Evolutionary conservation across 202 grass and related monocot species (phyloP).

Genomic region (Saccharum hybrid): DNA sequence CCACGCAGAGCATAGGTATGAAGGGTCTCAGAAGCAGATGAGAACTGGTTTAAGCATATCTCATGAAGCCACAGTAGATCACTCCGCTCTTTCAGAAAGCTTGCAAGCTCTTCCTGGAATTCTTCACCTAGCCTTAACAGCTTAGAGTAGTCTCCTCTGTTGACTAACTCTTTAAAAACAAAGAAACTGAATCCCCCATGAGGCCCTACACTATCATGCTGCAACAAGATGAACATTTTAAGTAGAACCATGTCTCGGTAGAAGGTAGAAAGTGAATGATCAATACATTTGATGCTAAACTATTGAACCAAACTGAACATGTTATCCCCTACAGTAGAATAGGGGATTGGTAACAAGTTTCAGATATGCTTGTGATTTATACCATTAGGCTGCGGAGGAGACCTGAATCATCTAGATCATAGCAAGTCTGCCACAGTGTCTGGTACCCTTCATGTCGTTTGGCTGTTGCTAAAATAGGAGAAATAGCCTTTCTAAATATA

Average conservation of each 20-base stretch:
- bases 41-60: constrained; percentile 81
- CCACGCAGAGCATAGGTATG: constrained; percentile 63
- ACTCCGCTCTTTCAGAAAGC: constrained; percentile 81
- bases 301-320: constrained; percentile 17
- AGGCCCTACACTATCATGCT: constrained; percentile 92
- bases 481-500: constrained; percentile 86
- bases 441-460: constrained; percentile 92
- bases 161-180: constrained; percentile 79
- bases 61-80: constrained; percentile 89
- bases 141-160: constrained; percentile 63
- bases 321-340: constrained; percentile 37
- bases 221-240: constrained; percentile 56
- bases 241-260: constrained; percentile 39
- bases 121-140: constrained; percentile 96
- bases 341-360: constrained; percentile 17
- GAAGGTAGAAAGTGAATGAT: constrained; percentile 23
- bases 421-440: constrained; percentile 96
- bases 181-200: constrained; percentile 94
- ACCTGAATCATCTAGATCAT: constrained; percentile 88
- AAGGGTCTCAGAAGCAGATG: constrained; percentile 80
- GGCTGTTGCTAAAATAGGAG: constrained; percentile 82
- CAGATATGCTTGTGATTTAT: constrained; percentile 43
- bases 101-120: constrained; percentile 85
- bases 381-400: constrained; percentile 94
- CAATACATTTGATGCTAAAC: constrained; percentile 18